Base-by-base conservation (phyloP, 108 stramenopile genomes). In the Cyclotella kingstonii region DNA sequence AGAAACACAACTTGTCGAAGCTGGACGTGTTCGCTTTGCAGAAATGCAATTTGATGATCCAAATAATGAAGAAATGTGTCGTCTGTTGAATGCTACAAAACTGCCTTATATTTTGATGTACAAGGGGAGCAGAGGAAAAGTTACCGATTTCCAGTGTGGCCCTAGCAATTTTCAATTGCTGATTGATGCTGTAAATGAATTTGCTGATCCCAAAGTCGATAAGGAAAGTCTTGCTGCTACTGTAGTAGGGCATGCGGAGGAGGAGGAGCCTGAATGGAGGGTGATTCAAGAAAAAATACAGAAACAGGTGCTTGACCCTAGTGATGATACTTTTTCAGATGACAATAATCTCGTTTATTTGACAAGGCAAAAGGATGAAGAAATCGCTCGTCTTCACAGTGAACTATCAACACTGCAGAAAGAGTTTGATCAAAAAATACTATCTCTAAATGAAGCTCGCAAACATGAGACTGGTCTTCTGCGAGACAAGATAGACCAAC, bases 11-110 rank as follows among this genome's bases (percentile, higher is more conserved):
- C 26, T 67, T 0, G 5, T 54, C 8, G 27, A 31, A 14, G 23
- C 14, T 8, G 78, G 78, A 15, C 36, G 30, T n/a, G 78, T 74
- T 2, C 68, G 69, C 7, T 79, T 79, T 50, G 68, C 73, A 0
- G 68, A 79, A 58, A 73, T 75, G 78, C 41, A 70, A 57, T 79
- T 59, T 27, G 59, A 57, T 35, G 76, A 70, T n/a, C 64, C 76
- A 11, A 73, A 73, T 58, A 78, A 78, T 41, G 66, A 68, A 61
- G 61, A 66, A 47, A 68, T 78, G 66, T 78, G 77, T 31, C 73
- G 60, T 15, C 34, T 72, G 7, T 18, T 78, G 3, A 72, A 72
- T 34, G 66, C 70, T 9, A 78, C 72, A 4, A 68, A 74, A 45
- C 53, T 78, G 23, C 77, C 77, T 7, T 78, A 63, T 19, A 68